These are phyloP conservation scores for Clitoria ternatea DNA, from an alignment of 306 rosid species.

Conservation along the genomic window DNA sequence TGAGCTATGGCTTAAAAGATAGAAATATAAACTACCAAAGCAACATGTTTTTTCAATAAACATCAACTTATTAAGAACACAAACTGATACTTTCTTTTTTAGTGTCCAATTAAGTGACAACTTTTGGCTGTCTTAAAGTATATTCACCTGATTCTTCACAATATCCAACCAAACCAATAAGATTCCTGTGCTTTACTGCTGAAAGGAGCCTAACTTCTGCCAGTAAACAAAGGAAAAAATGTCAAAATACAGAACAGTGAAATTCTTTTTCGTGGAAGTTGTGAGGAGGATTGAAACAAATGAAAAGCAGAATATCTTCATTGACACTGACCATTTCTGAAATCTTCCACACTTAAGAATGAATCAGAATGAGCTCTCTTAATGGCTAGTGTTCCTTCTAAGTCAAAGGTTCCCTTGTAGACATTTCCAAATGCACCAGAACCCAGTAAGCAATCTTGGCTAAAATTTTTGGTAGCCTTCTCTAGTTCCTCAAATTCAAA, in stretches of 20 bases:
- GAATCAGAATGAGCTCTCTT: conserved; percentile 65
- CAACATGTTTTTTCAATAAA: conserved; percentile 4
- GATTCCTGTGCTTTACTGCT: conserved; percentile 62
- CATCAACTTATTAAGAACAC: not conserved
- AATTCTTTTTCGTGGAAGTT: too few species aligned
- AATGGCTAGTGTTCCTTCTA: conserved; percentile 57
- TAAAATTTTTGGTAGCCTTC: conserved; percentile 67
- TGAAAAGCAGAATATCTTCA: not conserved
- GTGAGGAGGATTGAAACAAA: not conserved
- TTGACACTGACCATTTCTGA: conserved; percentile 55
- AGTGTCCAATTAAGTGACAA: not conserved
- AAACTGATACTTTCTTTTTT: not conserved
- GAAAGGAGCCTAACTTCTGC: conserved; percentile 74
- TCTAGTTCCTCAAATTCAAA: conserved; percentile 56
- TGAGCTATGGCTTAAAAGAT: not conserved
- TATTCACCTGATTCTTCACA: conserved; percentile 71
- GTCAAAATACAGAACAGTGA: too few species aligned
- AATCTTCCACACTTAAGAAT: conserved; percentile 52
- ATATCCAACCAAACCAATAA: conserved; percentile 69
- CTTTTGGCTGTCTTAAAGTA: not conserved
- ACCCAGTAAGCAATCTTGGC: conserved; percentile 59
- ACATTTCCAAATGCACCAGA: conserved; percentile 80
- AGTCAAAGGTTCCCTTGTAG: conserved; percentile 56
- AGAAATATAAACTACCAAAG: not conserved
- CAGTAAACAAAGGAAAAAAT: conserved; percentile 11